phyloP scores from a whole-genome alignment of 768 basidiomycete genomes.

The Sarcomyxa edulis region DNA sequence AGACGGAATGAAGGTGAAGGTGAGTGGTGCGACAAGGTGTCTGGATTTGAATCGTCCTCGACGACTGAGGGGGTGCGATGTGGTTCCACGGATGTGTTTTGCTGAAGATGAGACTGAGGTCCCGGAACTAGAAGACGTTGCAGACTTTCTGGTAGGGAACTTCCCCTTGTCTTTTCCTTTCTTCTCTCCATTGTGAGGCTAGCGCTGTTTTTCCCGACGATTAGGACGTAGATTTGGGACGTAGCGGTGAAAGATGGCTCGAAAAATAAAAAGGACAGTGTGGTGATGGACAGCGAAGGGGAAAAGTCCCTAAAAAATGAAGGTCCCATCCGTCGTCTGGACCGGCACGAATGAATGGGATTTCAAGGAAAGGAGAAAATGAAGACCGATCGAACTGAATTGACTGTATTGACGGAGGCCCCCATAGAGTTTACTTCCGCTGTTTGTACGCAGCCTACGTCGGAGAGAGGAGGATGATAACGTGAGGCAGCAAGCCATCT shows the following conservation, averaged over 20 bases:
- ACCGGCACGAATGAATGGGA: slow-evolving; percentile 18
- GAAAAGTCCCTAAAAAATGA: slow-evolving; percentile 16
- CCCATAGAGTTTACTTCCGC: slow-evolving; percentile 36
- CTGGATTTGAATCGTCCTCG: no score
- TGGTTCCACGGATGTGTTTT: no score
- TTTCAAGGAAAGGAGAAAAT: slow-evolving; percentile 14
- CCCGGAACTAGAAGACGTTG: slow-evolving; percentile 39
- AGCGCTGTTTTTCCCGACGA: slow-evolving; percentile 10
- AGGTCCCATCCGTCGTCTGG: slow-evolving; percentile 15
- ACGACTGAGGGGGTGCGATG: no score
- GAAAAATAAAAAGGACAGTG: slow-evolving; percentile 12
- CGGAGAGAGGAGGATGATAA: slow-evolving; percentile 6
- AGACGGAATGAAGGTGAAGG: no score
- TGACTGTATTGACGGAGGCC: slow-evolving; percentile 17
- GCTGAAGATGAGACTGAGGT: slow-evolving; percentile 30
- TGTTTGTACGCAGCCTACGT: slow-evolving; percentile 14
- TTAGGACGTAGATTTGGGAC: slow-evolving; percentile 12
- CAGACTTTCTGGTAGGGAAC: slow-evolving; percentile 48
- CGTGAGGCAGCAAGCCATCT: neutral
- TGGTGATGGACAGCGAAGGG: slow-evolving; percentile 15
- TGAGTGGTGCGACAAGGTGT: no score
- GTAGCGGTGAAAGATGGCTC: slow-evolving; percentile 14
- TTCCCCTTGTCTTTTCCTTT: slow-evolving; percentile 17
- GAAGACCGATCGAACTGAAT: slow-evolving; percentile 25
- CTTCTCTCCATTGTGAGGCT: slow-evolving; percentile 19